Evolutionary conservation across 768 basidiomycete genomes (phyloP), one percentile per base, ranked within the genome.

Genomic region (Tricholoma hemisulphureum): DNA sequence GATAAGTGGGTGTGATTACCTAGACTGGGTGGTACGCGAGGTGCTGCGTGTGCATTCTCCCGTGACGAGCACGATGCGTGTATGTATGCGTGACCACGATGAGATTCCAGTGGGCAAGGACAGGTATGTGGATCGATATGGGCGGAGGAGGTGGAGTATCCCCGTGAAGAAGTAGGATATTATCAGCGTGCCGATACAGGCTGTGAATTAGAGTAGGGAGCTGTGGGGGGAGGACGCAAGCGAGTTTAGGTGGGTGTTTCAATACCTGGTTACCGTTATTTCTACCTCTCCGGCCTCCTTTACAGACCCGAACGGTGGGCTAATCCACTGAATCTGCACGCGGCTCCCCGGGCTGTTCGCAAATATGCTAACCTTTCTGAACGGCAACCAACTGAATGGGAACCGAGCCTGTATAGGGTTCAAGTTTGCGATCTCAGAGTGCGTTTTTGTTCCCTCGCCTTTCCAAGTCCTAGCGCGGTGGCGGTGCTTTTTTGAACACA

Each of bases 151-250:
- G 28, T 57, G 58, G n/a, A 63, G 61, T 52, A 73, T 83, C 58
- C 70, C 67, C 56, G 65, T 83, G 43, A 65, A 74, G 53, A 73
- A 75, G 62, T 77, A 83, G 48, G 83, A 86, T 61, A 79, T 80
- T 59, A 76, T 89, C 65, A 80, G 80, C 2, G 75, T 90, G 50
- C 83, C 84, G 6, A 82, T 86, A 49, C 77, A 80, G 61, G 80
- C 83, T 1, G 77, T 87, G 65, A 88, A 91, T 69, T 79, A 80
- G 63, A 76, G 74, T 60, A 56, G 56, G 52, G 72, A 71, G 29
- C 71, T 86, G 18, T 92, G 87, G 84, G 89, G 89, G 13, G 75
- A 74, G 24, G 86, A 91, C 65, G 86, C 86, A n/a, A 66, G 75
- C 39, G 73, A 71, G 59, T 90, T 90, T 75, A 75, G 81, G 73